These are phyloP conservation scores for Sphagnum fallax DNA, from an alignment of 228 moss, liverwort and hornwort genomes.

Conservation along the genomic window DNA sequence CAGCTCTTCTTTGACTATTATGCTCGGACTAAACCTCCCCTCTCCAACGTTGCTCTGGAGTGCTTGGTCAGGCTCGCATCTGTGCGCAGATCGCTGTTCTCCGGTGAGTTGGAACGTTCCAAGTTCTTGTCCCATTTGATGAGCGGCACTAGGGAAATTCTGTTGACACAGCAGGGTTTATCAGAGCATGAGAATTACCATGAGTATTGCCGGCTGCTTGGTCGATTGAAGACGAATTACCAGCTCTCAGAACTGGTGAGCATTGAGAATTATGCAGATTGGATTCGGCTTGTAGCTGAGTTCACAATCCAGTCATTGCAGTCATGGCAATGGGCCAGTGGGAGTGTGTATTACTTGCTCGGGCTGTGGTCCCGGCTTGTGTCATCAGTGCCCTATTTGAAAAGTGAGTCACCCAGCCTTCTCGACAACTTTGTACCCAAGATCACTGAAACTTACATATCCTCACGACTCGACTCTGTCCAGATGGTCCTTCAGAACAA, in stretches of 20 bases:
- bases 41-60: constrained; percentile 6
- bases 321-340: constrained; percentile 11
- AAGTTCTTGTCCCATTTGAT: constrained; percentile 4
- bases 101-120: constrained; percentile 5
- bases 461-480: constrained; percentile 4
- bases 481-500: constrained; percentile 2
- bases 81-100: constrained; percentile 46
- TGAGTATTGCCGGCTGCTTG: constrained; percentile 9
- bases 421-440: constrained; percentile 3
- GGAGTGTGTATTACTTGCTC: constrained; percentile 5
- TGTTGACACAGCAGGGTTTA: constrained; percentile 1
- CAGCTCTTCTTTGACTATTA: constrained; percentile 9
- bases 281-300: constrained; percentile 7
- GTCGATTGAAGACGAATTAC: constrained; percentile 7
- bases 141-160: constrained; percentile 3
- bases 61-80: constrained; percentile 4
- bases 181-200: constrained; percentile 7
- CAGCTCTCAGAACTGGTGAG: constrained; percentile 2
- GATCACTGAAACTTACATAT: constrained; percentile 6
- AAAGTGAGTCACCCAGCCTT: constrained; percentile 8
- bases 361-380: constrained; percentile 8
- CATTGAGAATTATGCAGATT: constrained; percentile 4
- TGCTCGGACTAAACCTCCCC: constrained; percentile 1
- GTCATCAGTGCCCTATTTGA: constrained; percentile 7
- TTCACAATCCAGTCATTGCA: constrained; percentile 3